phyloP scores from a whole-genome alignment of 2,329 filamentous ascomycete genomes.

The Colletotrichum tropicicola region DNA sequence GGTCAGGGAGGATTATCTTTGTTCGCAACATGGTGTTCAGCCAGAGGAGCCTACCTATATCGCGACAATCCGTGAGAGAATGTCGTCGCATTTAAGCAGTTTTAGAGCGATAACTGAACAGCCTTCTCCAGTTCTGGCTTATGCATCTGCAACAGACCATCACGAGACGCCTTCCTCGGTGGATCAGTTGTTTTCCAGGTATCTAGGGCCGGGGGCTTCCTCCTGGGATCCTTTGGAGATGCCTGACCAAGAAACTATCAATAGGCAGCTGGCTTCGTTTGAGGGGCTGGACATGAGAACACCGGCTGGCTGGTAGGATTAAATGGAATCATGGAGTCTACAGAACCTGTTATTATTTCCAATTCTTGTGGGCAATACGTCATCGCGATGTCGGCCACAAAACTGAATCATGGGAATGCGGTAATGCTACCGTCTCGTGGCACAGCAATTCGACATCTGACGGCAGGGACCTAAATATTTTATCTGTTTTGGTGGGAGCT shows the following conservation, averaged over 20 bases:
- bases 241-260: conserved; percentile 5
- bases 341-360: no score
- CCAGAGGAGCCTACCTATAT: conserved; percentile 14
- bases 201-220: background rate
- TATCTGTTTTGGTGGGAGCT: no score
- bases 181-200: conserved; percentile 10
- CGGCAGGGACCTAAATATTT: no score
- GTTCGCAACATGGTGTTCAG: background rate
- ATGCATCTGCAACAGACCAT: background rate
- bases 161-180: background rate
- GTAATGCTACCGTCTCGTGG: no score
- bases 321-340: no score
- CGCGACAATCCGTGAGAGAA: background rate
- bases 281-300: conserved; percentile 10
- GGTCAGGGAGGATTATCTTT: background rate
- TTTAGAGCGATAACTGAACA: background rate
- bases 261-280: background rate
- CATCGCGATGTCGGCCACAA: no score
- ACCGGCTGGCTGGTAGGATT: conserved; percentile 9
- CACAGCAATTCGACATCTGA: no score
- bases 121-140: background rate
- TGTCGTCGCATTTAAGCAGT: background rate
- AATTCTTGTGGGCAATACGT: no score
- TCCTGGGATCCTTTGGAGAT: conserved; percentile 6
- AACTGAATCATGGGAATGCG: no score